Conservation (phyloP, 2,329 filamentous ascomycete genomes). For the Ophioceras dolichostomum region DNA sequence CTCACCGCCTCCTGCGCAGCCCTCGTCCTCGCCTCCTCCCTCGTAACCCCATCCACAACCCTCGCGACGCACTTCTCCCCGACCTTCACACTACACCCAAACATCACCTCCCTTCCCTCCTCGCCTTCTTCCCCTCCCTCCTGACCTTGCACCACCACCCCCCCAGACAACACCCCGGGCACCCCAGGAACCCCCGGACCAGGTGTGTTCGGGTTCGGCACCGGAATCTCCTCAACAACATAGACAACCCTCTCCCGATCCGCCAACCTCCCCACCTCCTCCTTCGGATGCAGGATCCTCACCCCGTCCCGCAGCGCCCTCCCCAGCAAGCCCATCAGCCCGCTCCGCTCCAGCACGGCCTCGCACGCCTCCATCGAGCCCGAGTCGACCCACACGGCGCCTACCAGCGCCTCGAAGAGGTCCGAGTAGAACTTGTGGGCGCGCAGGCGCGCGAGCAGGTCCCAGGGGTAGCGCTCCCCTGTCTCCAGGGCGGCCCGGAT, state of each 20-base stretch:
- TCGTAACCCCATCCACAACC: slow-evolving; percentile 30
- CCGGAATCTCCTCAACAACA: slow-evolving; percentile 11
- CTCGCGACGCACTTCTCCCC: slow-evolving; percentile 31
- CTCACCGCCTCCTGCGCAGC: slow-evolving; percentile 40
- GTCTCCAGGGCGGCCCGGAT: slow-evolving; percentile 37
- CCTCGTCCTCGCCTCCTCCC: slow-evolving; percentile 39
- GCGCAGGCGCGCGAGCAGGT: slow-evolving; percentile 49
- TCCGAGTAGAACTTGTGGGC: slow-evolving; percentile 74
- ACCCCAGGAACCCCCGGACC: too few species aligned
- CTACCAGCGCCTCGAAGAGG: slow-evolving; percentile 67
- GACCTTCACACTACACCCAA: slow-evolving; percentile 35
- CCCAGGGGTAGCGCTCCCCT: slow-evolving; percentile 62
- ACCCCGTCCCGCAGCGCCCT: slow-evolving; percentile 48
- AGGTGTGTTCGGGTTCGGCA: background rate
- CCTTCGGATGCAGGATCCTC: slow-evolving; percentile 52
- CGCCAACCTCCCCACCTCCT: slow-evolving; percentile 51
- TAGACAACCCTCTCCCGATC: slow-evolving; percentile 42
- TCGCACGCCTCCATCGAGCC: slow-evolving; percentile 49
- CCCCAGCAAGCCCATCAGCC: slow-evolving; percentile 50
- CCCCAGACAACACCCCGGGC: background rate
- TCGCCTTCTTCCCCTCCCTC: slow-evolving; percentile 1
- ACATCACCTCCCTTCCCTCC: slow-evolving; percentile 9
- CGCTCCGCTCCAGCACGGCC: slow-evolving; percentile 47
- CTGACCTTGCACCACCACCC: background rate
- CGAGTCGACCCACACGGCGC: slow-evolving; percentile 74